These are phyloP conservation scores for Arabidopsis hybrid DNA, from an alignment of 441 rosid species.

Conservation along the genomic window DNA sequence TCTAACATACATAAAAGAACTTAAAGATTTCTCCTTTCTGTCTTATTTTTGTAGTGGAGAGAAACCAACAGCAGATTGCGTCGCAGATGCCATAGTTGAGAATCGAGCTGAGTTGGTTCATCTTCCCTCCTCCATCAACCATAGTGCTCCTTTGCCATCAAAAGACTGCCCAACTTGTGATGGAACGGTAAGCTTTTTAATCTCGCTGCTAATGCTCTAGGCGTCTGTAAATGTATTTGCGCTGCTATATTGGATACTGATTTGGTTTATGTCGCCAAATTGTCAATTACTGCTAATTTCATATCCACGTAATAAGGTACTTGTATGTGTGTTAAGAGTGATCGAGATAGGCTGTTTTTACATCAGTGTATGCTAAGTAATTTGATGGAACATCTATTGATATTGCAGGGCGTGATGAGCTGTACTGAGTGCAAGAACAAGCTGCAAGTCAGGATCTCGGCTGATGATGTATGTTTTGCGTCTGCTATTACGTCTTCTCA, in stretches of 20 bases:
- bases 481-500: slow-evolving; percentile 35
- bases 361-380: slow-evolving; percentile 31
- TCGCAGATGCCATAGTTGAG: slow-evolving; percentile 84
- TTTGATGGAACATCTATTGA: slow-evolving; percentile 32
- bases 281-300: slow-evolving; percentile 4
- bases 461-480: slow-evolving; percentile 80
- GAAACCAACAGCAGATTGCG: slow-evolving; percentile 82
- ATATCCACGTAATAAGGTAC: slow-evolving; percentile 8
- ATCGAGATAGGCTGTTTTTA: slow-evolving; percentile 6
- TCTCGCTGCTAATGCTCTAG: slow-evolving; percentile 10
- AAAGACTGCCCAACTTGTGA: slow-evolving; percentile 94
- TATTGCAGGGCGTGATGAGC: slow-evolving; percentile 85
- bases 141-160: slow-evolving; percentile 72
- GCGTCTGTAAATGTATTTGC: not conserved
- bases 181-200: slow-evolving; percentile 72
- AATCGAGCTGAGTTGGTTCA: slow-evolving; percentile 87
- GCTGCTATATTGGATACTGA: not conserved
- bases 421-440: slow-evolving; percentile 93
- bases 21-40: slow-evolving; percentile 18
- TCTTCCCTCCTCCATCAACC: slow-evolving; percentile 73
- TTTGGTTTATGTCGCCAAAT: slow-evolving; percentile 19
- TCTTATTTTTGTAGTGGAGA: slow-evolving; percentile 71
- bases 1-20: slow-evolving; percentile 7
- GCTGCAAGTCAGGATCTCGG: slow-evolving; percentile 85
- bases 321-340: slow-evolving; percentile 14